Conservation (phyloP, 2,329 filamentous ascomycete species). For the Aspergillus spinulosporus region DNA sequence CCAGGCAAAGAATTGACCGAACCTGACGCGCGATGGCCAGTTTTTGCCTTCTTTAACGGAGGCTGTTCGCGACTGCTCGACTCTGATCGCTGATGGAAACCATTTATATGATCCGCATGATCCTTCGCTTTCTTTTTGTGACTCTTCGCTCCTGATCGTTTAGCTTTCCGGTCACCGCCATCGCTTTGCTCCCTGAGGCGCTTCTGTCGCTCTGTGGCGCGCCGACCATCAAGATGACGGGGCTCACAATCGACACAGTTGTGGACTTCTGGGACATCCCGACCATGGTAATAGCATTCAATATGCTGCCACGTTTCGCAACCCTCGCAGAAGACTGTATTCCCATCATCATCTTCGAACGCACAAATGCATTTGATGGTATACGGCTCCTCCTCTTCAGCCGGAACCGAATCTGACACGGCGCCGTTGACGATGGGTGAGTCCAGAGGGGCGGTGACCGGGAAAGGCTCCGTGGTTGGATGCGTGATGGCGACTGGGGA, state of each 20-base stretch:
- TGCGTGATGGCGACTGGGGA: conserved; percentile 52
- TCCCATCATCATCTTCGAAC: conserved; percentile 92
- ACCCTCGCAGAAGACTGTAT: conserved; percentile 91
- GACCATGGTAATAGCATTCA: conserved; percentile 87
- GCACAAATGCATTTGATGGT: conserved; percentile 98
- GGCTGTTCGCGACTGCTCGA: conserved; percentile 53
- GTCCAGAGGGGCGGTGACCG: conserved; percentile 48
- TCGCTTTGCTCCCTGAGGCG: conserved; percentile 60
- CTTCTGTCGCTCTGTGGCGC: conserved; percentile 71
- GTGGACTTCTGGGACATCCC: conserved; percentile 73
- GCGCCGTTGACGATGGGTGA: conserved; percentile 46
- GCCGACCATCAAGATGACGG: conserved; percentile 68
- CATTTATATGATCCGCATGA: conserved; percentile 39
- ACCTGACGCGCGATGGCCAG: conserved; percentile 74
- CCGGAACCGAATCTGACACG: conserved; percentile 42
- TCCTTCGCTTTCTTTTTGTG: conserved; percentile 89
- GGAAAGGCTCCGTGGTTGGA: conserved; percentile 47
- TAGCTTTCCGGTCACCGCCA: conserved; percentile 68
- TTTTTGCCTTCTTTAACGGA: conserved; percentile 76
- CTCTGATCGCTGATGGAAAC: conserved; percentile 62
- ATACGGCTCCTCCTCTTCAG: conserved; percentile 58
- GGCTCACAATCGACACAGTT: conserved; percentile 88
- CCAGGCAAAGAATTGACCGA: conserved; percentile 70
- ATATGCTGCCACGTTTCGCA: conserved; percentile 99
- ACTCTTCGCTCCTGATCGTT: conserved; percentile 73